phyloP scores from a whole-genome alignment of 2,329 filamentous ascomycete species.

The Atkinsonella hypoxylon region DNA sequence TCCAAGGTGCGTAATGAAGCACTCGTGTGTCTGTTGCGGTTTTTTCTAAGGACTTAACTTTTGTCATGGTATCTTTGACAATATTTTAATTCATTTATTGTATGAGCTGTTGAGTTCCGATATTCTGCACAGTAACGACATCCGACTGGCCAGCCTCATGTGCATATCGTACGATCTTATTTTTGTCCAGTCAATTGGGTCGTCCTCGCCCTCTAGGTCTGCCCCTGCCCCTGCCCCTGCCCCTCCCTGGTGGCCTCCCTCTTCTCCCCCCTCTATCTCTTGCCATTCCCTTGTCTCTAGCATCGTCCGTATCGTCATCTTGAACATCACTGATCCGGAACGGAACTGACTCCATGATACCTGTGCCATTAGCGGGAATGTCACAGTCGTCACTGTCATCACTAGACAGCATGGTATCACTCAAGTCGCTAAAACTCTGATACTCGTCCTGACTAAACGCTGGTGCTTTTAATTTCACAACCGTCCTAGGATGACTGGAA shows the following conservation, averaged over 20 bases:
- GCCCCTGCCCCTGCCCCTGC: not conserved
- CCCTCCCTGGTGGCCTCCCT: not conserved
- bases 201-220: not conserved
- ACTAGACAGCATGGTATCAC: slow-evolving; percentile 2
- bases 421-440: not conserved
- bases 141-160: too few species aligned
- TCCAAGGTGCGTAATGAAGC: too few species aligned
- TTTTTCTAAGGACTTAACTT: too few species aligned
- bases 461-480: slow-evolving; percentile 9
- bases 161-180: not conserved
- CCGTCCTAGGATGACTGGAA: slow-evolving; percentile 1
- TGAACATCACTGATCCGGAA: not conserved
- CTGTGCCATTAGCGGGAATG: slow-evolving; percentile 10
- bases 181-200: not conserved
- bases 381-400: slow-evolving; percentile 10
- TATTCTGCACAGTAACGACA: too few species aligned
- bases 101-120: too few species aligned
- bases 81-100: too few species aligned
- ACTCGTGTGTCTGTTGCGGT: too few species aligned
- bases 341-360: not conserved
- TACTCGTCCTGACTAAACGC: slow-evolving; percentile 5
- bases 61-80: too few species aligned
- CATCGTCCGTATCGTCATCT: not conserved
- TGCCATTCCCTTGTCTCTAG: not conserved
- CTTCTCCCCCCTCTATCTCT: too few species aligned